phyloP scores from a whole-genome alignment of 75 land plant species.

The Azolla pinnata region DNA sequence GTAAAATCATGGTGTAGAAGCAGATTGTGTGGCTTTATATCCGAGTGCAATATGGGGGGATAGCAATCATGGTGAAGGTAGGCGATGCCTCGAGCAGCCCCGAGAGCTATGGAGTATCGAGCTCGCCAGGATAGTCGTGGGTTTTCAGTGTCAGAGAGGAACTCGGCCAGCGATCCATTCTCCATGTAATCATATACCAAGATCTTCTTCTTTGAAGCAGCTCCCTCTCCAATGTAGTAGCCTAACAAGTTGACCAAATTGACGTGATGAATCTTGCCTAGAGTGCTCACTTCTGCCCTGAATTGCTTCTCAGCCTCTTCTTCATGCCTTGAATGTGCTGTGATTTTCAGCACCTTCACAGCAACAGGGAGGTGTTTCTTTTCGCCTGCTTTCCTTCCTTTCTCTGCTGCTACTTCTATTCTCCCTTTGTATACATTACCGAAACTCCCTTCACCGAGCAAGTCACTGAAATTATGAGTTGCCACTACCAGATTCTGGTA shows the following conservation, averaged over 20 bases:
- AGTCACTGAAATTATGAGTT: constrained; percentile 12
- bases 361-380: neutral
- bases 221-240: no score
- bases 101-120: constrained; percentile 22
- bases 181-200: constrained; percentile 4
- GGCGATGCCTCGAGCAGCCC: constrained; percentile 27
- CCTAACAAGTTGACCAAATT: constrained; percentile 31
- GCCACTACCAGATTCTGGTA: constrained; percentile 14
- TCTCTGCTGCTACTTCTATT: neutral
- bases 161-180: neutral
- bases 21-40: constrained; percentile 32
- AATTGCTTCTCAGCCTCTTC: constrained; percentile 1
- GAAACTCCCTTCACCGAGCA: constrained; percentile 25
- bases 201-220: no score
- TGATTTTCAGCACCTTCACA: neutral
- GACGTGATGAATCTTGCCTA: constrained; percentile 23
- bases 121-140: constrained; percentile 9
- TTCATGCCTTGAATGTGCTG: neutral
- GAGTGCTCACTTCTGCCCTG: constrained; percentile 15
- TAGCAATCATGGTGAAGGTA: constrained; percentile 32
- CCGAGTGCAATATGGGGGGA: constrained; percentile 26
- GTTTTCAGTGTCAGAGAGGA: neutral
- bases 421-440: constrained; percentile 23
- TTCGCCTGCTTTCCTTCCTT: neutral
- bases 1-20: constrained; percentile 19